phyloP scores from a whole-genome alignment of 305 asterid species.

The Rubia peregrina region DNA sequence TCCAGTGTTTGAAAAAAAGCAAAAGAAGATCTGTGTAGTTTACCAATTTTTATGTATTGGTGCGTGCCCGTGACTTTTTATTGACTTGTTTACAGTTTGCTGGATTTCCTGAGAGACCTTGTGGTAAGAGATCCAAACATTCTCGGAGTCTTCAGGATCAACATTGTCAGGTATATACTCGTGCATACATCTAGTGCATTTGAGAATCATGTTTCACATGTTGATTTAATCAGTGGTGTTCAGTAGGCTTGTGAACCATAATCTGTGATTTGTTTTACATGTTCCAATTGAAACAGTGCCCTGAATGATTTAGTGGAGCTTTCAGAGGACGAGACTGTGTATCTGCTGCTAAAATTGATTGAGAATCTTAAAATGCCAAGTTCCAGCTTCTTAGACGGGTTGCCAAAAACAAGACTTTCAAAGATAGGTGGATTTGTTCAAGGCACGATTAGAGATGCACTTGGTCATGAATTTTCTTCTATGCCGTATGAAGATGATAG shows the following conservation, averaged over 20 bases:
- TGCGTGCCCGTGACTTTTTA: conserved; percentile 15
- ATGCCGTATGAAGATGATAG: conserved; percentile 35
- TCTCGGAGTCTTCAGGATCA: conserved; percentile 41
- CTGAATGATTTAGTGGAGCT: conserved; percentile 52
- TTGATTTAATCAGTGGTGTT: conserved; percentile 5
- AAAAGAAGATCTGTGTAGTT: conserved; percentile 15
- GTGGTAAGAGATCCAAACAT: conserved; percentile 45
- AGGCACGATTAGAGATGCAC: conserved; percentile 37
- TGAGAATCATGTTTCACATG: conserved; percentile 1
- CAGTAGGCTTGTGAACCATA: background rate
- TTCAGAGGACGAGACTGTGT: conserved; percentile 51
- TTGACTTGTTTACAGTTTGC: conserved; percentile 45
- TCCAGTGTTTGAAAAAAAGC: background rate
- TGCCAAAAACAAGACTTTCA: conserved; percentile 34
- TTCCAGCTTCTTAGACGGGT: conserved; percentile 37
- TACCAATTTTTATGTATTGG: background rate
- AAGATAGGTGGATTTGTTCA: conserved; percentile 33
- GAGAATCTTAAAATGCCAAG: conserved; percentile 52
- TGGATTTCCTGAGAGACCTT: conserved; percentile 54
- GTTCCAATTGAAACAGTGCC: conserved; percentile 49
- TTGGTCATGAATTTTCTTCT: conserved; percentile 26
- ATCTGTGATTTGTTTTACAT: conserved; percentile 19
- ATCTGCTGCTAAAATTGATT: conserved; percentile 51
- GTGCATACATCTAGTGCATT: conserved; percentile 6
- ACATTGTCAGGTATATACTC: conserved; percentile 51